phyloP scores from a whole-genome alignment of 495 filamentous ascomycete genomes.

The Bacidia rubella region DNA sequence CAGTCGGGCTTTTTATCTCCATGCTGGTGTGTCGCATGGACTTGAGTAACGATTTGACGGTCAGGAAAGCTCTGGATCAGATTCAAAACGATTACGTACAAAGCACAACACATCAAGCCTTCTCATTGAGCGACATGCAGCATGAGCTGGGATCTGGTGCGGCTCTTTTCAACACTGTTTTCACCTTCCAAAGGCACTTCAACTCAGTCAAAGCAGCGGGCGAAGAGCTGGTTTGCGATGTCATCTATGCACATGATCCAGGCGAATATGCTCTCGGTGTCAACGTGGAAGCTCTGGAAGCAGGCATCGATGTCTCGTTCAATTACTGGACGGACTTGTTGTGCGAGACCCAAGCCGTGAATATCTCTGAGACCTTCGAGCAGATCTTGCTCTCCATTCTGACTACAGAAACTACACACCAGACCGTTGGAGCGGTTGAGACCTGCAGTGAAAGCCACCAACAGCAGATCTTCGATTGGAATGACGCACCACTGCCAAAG shows the following conservation, averaged over 20 bases:
- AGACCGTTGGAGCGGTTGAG: constrained; percentile 23
- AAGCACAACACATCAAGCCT: constrained; percentile 23
- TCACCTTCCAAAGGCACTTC: constrained; percentile 25
- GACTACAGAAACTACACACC: constrained; percentile 7
- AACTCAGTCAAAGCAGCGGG: neutral
- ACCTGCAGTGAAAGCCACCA: constrained; percentile 23
- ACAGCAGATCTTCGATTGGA: constrained; percentile 27
- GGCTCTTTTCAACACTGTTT: constrained; percentile 38
- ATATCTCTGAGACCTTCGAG: constrained; percentile 28
- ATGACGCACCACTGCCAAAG: constrained; percentile 20
- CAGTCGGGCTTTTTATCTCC: constrained; percentile 43
- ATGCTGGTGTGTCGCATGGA: constrained; percentile 39
- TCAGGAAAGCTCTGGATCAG: constrained; percentile 27
- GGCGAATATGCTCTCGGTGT: constrained; percentile 43
- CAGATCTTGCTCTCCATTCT: constrained; percentile 23
- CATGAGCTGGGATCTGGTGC: constrained; percentile 29
- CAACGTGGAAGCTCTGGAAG: constrained; percentile 37
- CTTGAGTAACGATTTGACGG: constrained; percentile 22
- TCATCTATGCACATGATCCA: constrained; percentile 15
- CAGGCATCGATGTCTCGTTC: constrained; percentile 26
- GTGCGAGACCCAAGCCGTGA: constrained; percentile 24
- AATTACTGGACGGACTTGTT: constrained; percentile 27
- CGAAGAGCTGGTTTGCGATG: constrained; percentile 7
- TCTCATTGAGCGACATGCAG: constrained; percentile 27
- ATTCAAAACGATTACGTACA: constrained; percentile 26